Evolutionary conservation across 805 yeast species (phyloP), one percentile per base, ranked within the genome.

Genomic region (Cyberlindnera euphorbiae): DNA sequence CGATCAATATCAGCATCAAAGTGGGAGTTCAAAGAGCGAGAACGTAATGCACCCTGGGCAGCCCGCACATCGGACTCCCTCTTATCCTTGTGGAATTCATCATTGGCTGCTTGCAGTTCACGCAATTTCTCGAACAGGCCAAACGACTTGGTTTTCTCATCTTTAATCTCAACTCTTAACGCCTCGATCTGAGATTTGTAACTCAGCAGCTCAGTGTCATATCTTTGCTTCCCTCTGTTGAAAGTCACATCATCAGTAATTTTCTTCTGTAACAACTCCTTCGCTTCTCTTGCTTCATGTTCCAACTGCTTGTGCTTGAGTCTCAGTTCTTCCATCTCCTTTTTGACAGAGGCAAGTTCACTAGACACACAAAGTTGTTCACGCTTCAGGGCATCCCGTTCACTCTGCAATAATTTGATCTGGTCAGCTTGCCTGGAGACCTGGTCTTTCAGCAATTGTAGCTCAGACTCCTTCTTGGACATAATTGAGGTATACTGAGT

Each of bases 271-370:
- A 70, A 50, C 8, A 71, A 45, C 5, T 59, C 59, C 29, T 60
- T 63, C 7, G 72, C 64, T 42, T 68, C 68, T 29, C 48, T 53
- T 6, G 69, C 67, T 31, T 72, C 75, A 26, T 65, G 67, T 42
- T 74, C 71, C 17, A 77, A 53, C 32, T 62, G 63, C 41, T 59
- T 56, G 40, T 54, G 49, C 30, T 58, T 58, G 6, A 41, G 6
- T 14, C 50, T 53, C 33, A 52, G 40, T 12, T 39, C 43, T 2
- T 37, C 35, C 25, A 60, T 41, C 27, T 64, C 59, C 10, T 38
- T 35, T 35, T 56, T 58, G 0, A 54, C 47, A 2, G 42, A 33
- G 13, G 47, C 55, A 14, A 63, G 45, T 21, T 62, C 64, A 3
- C 25, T 28, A 8, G 52, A 32, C 2, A 56, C 50, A 14, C 43